phyloP scores from a whole-genome alignment of 1,284 basidiomycete species.

The Sanghuangporus baumii region DNA sequence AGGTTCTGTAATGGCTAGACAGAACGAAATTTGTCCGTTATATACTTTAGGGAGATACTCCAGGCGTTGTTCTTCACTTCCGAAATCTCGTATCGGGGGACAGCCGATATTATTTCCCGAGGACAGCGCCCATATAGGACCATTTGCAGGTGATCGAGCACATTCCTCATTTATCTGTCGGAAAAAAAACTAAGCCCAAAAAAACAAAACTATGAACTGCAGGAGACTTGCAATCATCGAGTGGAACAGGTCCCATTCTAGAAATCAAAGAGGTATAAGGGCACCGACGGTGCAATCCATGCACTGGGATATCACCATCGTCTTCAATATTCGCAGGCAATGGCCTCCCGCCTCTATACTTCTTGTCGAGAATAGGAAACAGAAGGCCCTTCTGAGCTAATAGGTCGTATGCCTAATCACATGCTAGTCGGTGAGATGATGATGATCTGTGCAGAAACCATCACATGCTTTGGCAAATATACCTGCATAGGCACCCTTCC shows the following conservation, averaged over 20 bases:
- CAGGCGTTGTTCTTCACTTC: conserved; percentile 16
- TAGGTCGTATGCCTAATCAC: conserved; percentile 9
- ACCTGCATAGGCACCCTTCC: background rate
- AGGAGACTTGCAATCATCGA: conserved; percentile 15
- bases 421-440: background rate
- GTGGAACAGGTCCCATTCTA: conserved; percentile 21
- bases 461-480: background rate
- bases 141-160: conserved; percentile 14
- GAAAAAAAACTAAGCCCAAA: background rate
- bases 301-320: conserved; percentile 3
- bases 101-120: conserved; percentile 17
- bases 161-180: conserved; percentile 18
- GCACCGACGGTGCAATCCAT: background rate
- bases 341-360: conserved; percentile 13
- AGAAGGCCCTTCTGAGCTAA: conserved; percentile 13
- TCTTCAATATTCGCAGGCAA: conserved; percentile 13
- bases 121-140: conserved; percentile 17
- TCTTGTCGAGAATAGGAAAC: conserved; percentile 12
- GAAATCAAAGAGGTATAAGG: too few relatives aligned
- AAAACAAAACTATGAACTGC: background rate
- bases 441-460: background rate
- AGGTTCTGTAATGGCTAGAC: conserved; percentile 21
- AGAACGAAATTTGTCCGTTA: conserved; percentile 18
- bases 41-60: conserved; percentile 17
- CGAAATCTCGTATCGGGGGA: conserved; percentile 19